Evolutionary conservation across 129 eudicot species (phyloP).

Genomic region (Smallanthus sonchifolius): DNA sequence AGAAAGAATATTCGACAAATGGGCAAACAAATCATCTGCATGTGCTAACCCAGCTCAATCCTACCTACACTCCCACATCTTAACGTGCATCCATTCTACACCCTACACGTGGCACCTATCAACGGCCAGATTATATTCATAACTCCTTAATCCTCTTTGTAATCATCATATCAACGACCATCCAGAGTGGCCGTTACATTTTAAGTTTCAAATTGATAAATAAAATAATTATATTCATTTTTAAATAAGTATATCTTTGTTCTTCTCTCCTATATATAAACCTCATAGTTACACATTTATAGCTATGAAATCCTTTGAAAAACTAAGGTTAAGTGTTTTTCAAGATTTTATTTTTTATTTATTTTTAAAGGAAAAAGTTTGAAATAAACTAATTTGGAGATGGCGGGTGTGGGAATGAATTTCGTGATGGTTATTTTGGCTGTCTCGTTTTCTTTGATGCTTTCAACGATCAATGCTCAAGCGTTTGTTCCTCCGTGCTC

Average conservation of each 20-base stretch:
- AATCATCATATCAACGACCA: constrained; percentile 21
- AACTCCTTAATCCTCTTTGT: background rate
- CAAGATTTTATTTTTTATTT: background rate
- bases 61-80: background rate
- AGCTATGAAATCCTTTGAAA: background rate
- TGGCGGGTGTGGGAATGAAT: constrained; percentile 42
- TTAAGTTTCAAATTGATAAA: background rate
- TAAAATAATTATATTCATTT: background rate
- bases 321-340: constrained; percentile 1
- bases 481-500: constrained; percentile 36
- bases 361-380: background rate
- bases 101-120: constrained; percentile 53
- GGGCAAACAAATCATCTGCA: constrained; percentile 28
- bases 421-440: constrained; percentile 28
- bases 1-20: constrained; percentile 29
- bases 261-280: constrained; percentile 19
- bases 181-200: constrained; percentile 50
- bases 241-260: background rate
- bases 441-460: constrained; percentile 27
- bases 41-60: constrained; percentile 38
- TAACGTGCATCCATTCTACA: constrained; percentile 33
- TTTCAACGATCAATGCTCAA: constrained; percentile 51
- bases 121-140: constrained; percentile 14
- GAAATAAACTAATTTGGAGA: constrained; percentile 13
- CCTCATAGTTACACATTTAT: constrained; percentile 1